These are phyloP conservation scores for Thermothelomyces thermophilus DNA, from an alignment of 2,329 filamentous ascomycete species.

Conservation along the genomic window DNA sequence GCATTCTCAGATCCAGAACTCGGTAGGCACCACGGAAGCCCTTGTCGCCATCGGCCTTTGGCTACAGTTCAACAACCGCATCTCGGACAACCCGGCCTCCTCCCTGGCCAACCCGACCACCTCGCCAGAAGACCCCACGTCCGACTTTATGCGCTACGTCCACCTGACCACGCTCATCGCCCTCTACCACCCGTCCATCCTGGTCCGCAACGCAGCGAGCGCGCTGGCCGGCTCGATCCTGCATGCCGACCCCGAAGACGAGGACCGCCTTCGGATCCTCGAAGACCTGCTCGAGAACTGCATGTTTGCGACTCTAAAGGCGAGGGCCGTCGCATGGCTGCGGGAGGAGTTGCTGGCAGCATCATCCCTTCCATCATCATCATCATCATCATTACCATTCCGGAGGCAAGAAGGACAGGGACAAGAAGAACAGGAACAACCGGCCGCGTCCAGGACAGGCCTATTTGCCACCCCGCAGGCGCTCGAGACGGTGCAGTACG, in stretches of 20 bases:
- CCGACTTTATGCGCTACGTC: slow-evolving; percentile 53
- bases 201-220: slow-evolving; percentile 49
- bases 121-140: slow-evolving; percentile 26
- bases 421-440: slow-evolving; percentile 12
- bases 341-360: slow-evolving; percentile 54
- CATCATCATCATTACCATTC: too few species aligned
- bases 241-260: slow-evolving; percentile 54
- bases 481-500: slow-evolving; percentile 54
- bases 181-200: slow-evolving; percentile 49
- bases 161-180: slow-evolving; percentile 52
- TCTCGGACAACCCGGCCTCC: slow-evolving; percentile 31
- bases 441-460: slow-evolving; percentile 26
- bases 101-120: slow-evolving; percentile 25
- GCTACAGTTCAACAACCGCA: slow-evolving; percentile 45
- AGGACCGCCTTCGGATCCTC: slow-evolving; percentile 53
- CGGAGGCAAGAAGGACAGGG: too few species aligned
- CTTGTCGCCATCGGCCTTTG: slow-evolving; percentile 54
- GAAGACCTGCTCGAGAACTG: slow-evolving; percentile 61
- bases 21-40: slow-evolving; percentile 52
- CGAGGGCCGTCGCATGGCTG: slow-evolving; percentile 56
- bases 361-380: too few species aligned
- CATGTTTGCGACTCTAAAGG: slow-evolving; percentile 55
- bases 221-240: slow-evolving; percentile 47
- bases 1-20: slow-evolving; percentile 41
- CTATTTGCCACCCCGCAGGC: slow-evolving; percentile 48